Percentiles rank a stretch among this genome's conserved stretches.
These are phyloP conservation scores for Podospora pseudocomata DNA, from an alignment of 495 filamentous ascomycete genomes.

Conservation along the genomic window DNA sequence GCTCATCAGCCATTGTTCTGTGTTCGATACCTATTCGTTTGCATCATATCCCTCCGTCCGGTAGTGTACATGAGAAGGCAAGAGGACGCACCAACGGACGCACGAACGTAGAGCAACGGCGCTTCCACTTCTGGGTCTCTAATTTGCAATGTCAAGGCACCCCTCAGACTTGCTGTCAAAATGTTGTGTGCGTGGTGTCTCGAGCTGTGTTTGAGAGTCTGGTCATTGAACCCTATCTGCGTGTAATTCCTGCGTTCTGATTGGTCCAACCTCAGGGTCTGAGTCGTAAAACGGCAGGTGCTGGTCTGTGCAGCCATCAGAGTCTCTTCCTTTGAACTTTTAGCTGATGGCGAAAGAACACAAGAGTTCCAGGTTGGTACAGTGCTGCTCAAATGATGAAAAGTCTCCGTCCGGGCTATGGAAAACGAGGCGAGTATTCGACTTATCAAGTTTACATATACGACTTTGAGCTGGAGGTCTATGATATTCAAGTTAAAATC, in stretches of 20 bases:
- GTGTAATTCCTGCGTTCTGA: conserved; percentile 8
- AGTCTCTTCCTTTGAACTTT: neutral
- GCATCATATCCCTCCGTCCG: too few species aligned
- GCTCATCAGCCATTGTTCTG: neutral
- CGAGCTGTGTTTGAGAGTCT: neutral
- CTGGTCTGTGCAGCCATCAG: conserved; percentile 15
- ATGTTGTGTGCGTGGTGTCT: neutral
- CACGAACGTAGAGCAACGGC: too few species aligned
- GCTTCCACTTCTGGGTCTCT: too few species aligned
- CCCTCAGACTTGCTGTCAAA: too few species aligned
- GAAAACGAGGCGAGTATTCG: too few species aligned
- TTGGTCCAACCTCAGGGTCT: conserved; percentile 8
- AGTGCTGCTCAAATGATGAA: neutral
- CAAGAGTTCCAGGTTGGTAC: neutral
- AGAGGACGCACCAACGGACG: too few species aligned
- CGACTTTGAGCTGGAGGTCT: too few species aligned
- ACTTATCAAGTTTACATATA: too few species aligned
- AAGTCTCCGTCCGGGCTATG: too few species aligned
- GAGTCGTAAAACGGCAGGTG: conserved; percentile 15
- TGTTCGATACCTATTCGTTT: neutral
- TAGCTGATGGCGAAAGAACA: neutral
- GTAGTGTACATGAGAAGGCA: too few species aligned
- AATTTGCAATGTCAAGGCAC: too few species aligned
- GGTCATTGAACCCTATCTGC: neutral
- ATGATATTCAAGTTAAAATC: too few species aligned